Evolutionary conservation across 208 protist genomes (phyloP), one percentile per base, ranked within the genome.

Genomic region (Trypanosoma boissoni): DNA sequence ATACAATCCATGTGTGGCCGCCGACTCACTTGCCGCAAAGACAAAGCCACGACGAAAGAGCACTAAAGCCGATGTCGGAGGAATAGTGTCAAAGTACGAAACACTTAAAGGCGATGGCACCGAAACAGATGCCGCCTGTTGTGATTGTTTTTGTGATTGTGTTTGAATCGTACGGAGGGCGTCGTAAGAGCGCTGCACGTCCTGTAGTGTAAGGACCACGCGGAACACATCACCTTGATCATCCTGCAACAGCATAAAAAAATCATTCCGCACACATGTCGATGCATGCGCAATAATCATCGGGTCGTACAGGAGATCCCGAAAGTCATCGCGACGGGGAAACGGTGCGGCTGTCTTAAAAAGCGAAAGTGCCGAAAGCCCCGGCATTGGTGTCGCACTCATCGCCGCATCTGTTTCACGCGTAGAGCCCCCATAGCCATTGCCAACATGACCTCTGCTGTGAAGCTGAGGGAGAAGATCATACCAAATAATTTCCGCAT

Each of bases 141-240:
- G 21, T 37, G 28, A 20, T 8, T 18, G 21, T 51, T 67, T 69
- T 27, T 68, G 58, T 53, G 76, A 63, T 52, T 55, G 28, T 53
- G 70, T 48, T 61, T 83, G 72, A 14, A 56, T 48, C 18, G 71
- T 71, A 20, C 72, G 58, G 14, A 88, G 72, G 12, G 72, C 84
- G 32, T 86, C 74, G 58, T 90, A 88, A 45, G 82, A 76, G 16
- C 93, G 83, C 55, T 93, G 88, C 16, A 92, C 90, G 48, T 88
- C 80, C 3, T 67, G 68, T 0, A 71, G 28, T n/a, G 77, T 64
- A 28, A 94, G 53, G 7, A 86, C 92, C 2, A 99, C 78, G 44
- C 98, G 98, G 74, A 98, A 99, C 18, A 99, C 34, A 68, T 99
- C 98, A n/a, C 98, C 98, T 8, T 88, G 75, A 66, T 99, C 97